Evolutionary conservation across 1,284 basidiomycete species (phyloP), one percentile per base, ranked within the genome.

Genomic region (Cutaneotrichosporon dermatis): DNA sequence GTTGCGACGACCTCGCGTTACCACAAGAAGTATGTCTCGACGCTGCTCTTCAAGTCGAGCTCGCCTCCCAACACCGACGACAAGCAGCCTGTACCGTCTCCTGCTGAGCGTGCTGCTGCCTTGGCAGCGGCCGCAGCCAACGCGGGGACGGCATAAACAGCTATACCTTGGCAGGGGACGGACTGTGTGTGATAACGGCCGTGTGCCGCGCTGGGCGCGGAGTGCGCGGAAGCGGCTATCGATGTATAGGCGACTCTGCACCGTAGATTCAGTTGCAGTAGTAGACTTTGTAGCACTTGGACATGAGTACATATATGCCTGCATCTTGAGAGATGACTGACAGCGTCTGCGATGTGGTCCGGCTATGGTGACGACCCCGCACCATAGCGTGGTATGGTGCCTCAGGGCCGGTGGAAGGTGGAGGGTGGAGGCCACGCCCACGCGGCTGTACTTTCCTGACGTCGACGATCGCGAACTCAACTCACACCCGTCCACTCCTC

Each of bases 1-100:
- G 92, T 98, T 1, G 94, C 89, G 12, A 92, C 88, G 56, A 97
- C 95, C 56, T 94, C 89, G 48, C 81, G 95, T 71, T 99, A 98
- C 81, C 83, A 87, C 78, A 86, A 91, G 79, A 99, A 99, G 86
- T 86, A 85, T 72, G 85, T 86, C 67, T 85, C 85, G 45, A 86
- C 85, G 37, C 82, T 87, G 4, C 37, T 51, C n/a, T 51, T 51
- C 50, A 54, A 43, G 52, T 43, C 52, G 52, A 54, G 41, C 52
- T 54, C 52, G 41, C 52, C 52, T 11, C 50, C 50, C 8, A 25
- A 25, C 25, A 10, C 50, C 9, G 50, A 51, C 50, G 50, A 40
- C 39, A 40, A 51, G 6, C 50, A 51, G 39, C 10, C 50, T 11
- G 16, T 51, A 37, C 50, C 50, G 37, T 41, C 50, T 3, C 52